A percentile compares a stretch with the other conserved stretches of the same genome.
phyloP scores from a whole-genome alignment of 208 protist species.

The Crithidia brevicula region DNA sequence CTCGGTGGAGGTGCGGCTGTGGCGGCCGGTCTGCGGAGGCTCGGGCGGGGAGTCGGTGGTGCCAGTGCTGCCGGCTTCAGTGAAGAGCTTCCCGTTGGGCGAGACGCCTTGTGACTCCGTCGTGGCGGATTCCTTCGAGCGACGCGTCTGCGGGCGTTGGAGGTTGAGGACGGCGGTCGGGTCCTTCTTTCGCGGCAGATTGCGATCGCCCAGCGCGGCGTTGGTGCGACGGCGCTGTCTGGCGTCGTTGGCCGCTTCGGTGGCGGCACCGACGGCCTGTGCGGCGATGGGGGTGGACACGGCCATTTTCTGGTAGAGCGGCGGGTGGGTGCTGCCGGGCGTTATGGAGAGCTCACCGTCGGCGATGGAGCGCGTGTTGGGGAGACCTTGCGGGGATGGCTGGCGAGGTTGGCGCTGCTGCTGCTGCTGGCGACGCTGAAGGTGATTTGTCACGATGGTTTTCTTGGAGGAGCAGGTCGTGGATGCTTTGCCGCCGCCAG shows the following conservation, averaged over 20 bases:
- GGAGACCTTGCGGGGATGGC: background rate
- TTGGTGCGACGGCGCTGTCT: background rate
- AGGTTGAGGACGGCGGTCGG: background rate
- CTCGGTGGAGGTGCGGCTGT: conserved; percentile 7
- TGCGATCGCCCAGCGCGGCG: conserved; percentile 1
- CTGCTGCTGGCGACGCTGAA: conserved; percentile 14
- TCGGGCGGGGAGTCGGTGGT: conserved; percentile 16
- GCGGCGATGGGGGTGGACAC: conserved; percentile 7
- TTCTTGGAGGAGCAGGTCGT: conserved; percentile 23
- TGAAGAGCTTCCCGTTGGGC: conserved; percentile 9
- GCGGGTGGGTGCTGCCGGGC: conserved; percentile 18
- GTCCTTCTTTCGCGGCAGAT: background rate
- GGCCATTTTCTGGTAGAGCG: conserved; percentile 8
- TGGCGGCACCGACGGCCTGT: conserved; percentile 1
- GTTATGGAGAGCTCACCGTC: background rate
- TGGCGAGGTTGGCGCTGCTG: conserved; percentile 8
- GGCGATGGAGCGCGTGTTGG: background rate
- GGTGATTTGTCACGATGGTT: conserved; percentile 46
- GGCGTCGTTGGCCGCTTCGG: background rate
- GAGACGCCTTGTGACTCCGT: background rate
- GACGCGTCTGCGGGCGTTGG: background rate
- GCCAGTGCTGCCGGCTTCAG: conserved; percentile 6
- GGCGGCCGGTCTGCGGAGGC: conserved; percentile 9
- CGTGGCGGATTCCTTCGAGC: conserved; percentile 10
- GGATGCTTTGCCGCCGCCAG: background rate